Evolutionary conservation across 768 basidiomycete genomes (phyloP).

Genomic region (Naganishia randhawae): DNA sequence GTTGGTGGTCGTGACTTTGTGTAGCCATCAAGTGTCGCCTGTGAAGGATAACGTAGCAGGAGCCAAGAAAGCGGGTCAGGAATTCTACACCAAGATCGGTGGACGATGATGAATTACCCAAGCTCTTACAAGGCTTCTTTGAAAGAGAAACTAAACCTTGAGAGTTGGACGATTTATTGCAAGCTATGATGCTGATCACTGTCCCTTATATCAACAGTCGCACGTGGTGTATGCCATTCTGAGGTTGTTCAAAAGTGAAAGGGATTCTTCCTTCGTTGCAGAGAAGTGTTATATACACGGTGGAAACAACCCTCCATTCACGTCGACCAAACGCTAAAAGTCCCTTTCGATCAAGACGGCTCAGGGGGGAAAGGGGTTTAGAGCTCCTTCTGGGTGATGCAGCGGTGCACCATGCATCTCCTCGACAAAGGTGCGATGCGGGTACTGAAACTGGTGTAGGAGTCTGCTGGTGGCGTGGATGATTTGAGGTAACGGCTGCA

Average conservation of each 20-base stretch:
- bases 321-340: background rate
- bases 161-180: background rate
- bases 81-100: background rate
- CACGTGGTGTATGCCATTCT: background rate
- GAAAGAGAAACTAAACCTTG: too few relatives aligned
- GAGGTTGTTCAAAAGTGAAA: background rate
- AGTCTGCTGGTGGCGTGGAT: too few relatives aligned
- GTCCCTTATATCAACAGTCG: background rate
- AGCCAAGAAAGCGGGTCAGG: background rate
- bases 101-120: background rate
- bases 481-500: too few relatives aligned
- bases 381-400: background rate
- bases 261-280: background rate
- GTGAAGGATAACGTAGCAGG: background rate
- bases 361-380: background rate
- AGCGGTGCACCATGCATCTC: background rate
- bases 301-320: background rate
- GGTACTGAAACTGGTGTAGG: background rate
- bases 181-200: background rate
- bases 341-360: conserved; percentile 2
- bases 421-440: background rate
- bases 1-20: background rate
- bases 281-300: background rate
- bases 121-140: too few relatives aligned
- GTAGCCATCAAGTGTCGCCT: background rate